phyloP scores from a whole-genome alignment of 768 basidiomycete species.

The Exsudoporus frostii region DNA sequence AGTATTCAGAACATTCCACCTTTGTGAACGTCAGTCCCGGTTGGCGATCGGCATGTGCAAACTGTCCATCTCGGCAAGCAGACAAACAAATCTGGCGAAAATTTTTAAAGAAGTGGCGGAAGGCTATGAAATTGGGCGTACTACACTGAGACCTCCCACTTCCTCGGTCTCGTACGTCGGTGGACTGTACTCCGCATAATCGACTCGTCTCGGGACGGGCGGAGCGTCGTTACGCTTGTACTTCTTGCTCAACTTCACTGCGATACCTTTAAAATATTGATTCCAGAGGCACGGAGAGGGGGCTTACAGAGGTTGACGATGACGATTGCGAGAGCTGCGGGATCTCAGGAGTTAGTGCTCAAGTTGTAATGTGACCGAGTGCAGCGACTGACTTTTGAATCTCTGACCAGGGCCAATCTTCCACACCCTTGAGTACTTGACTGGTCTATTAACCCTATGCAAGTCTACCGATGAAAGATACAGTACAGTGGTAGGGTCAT shows the following conservation, averaged over 20 bases:
- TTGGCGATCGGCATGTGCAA: constrained; percentile 20
- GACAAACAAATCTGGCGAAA: constrained; percentile 24
- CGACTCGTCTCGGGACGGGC: constrained; percentile 6
- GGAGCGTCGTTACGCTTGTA: not conserved
- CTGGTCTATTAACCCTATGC: constrained; percentile 8
- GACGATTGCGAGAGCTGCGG: constrained; percentile 5
- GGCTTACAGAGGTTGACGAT: constrained; percentile 9
- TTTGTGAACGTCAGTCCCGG: constrained; percentile 22
- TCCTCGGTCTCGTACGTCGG: constrained; percentile 5
- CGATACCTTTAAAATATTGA: not conserved
- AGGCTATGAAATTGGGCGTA: not conserved
- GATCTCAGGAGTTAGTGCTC: not conserved
- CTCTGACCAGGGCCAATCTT: constrained; percentile 6
- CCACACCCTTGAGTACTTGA: constrained; percentile 16
- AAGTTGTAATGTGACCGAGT: not conserved
- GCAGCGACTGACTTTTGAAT: constrained; percentile 10
- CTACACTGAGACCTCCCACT: constrained; percentile 19
- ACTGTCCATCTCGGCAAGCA: constrained; percentile 23
- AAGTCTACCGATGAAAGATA: constrained; percentile 13
- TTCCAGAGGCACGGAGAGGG: not conserved
- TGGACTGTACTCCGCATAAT: not conserved
- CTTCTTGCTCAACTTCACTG: constrained; percentile 11
- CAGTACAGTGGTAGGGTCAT: not conserved
- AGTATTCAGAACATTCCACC: constrained; percentile 4
- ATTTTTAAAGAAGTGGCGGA: not conserved